A percentile compares a stretch with the other conserved stretches of the same genome.
Evolutionary conservation across 352 stramenopile genomes (phyloP).

Genomic region (Phytophthora palmivora): DNA sequence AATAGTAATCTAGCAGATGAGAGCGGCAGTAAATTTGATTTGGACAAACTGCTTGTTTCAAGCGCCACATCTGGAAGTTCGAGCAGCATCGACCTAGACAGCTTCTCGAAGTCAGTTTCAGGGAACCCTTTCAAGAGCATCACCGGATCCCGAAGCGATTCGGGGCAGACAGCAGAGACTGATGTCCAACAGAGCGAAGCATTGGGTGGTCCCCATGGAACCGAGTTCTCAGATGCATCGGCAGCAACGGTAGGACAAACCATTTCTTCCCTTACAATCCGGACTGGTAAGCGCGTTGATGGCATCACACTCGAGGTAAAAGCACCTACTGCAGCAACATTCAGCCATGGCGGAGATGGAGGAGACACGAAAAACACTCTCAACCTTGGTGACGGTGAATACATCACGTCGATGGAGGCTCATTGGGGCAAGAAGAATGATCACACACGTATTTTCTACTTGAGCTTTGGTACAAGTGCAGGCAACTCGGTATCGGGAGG

Average conservation of each 20-base stretch:
- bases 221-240: neutral
- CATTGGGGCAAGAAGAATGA: neutral
- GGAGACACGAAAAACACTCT: neutral
- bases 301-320: neutral
- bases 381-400: neutral
- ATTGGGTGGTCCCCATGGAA: neutral
- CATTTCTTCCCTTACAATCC: neutral
- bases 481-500: constrained; percentile 2
- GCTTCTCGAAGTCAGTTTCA: no score
- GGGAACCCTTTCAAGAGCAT: no score
- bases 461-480: constrained; percentile 5
- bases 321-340: neutral
- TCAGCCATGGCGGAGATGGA: neutral
- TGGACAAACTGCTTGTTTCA: no score
- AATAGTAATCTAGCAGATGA: no score
- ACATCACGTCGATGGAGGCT: constrained; percentile 5
- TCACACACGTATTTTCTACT: constrained; percentile 4
- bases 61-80: no score
- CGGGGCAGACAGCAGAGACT: no score
- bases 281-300: neutral
- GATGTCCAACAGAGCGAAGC: neutral
- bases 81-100: no score
- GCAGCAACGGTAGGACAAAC: neutral
- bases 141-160: no score
- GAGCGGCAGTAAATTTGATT: no score